Evolutionary conservation across 345 rosid genomes (phyloP).

Genomic region (Boechera retrofracta): DNA sequence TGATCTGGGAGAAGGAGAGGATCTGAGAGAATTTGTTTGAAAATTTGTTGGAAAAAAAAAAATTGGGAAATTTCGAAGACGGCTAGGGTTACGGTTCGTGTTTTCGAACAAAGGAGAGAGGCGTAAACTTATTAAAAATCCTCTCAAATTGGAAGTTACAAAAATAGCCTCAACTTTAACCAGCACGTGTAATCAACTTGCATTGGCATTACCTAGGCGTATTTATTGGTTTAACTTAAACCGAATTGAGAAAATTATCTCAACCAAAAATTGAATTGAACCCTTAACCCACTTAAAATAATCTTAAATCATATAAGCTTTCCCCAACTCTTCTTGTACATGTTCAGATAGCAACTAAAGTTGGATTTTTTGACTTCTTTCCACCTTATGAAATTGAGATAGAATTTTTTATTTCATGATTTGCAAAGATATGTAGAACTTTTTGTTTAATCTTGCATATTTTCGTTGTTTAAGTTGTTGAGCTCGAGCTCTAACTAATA

Average conservation of each 20-base stretch:
- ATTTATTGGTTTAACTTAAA: slow-evolving; percentile 1
- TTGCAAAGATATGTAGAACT: neutral
- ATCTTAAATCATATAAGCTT: neutral
- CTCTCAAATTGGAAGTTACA: neutral
- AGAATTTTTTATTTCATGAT: neutral
- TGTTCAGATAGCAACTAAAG: neutral
- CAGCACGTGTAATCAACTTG: slow-evolving; percentile 30
- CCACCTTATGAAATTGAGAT: neutral
- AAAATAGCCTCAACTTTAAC: slow-evolving; percentile 16
- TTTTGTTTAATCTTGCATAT: neutral
- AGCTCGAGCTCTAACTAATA: neutral
- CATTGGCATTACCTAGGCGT: neutral
- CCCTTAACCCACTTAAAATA: neutral
- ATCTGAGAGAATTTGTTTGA: slow-evolving; percentile 34
- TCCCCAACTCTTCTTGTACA: too few species aligned
- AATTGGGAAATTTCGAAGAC: slow-evolving; percentile 31
- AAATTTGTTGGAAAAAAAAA: neutral
- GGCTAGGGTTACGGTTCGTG: slow-evolving; percentile 48
- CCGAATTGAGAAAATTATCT: neutral
- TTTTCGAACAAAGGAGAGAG: slow-evolving; percentile 17
- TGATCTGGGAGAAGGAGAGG: slow-evolving; percentile 35
- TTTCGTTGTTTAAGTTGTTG: neutral
- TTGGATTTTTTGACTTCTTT: neutral
- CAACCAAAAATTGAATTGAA: neutral
- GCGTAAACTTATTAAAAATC: slow-evolving; percentile 41